phyloP scores from a whole-genome alignment of 768 basidiomycete genomes.

The Mycena kentingensis region DNA sequence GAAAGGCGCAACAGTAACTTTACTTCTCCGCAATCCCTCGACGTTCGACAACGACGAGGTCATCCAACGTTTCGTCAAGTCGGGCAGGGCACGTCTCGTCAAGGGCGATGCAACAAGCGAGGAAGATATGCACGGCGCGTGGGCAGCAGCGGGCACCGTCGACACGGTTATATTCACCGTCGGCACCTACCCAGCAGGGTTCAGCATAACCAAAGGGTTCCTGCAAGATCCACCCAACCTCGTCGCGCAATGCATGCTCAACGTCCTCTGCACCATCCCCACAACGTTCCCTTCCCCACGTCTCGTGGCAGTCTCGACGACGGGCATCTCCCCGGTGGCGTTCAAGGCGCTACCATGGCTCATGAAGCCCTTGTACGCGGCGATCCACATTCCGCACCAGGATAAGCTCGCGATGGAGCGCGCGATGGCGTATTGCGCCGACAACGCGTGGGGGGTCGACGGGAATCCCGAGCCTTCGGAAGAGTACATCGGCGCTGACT shows the following conservation, averaged over 20 bases:
- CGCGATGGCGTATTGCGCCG: conserved; percentile 47
- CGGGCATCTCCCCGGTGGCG: conserved; percentile 50
- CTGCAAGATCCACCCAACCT: conserved; percentile 55
- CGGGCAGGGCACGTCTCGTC: conserved; percentile 54
- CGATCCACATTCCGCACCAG: conserved; percentile 49
- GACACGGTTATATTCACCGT: conserved; percentile 63
- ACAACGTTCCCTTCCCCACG: conserved; percentile 38
- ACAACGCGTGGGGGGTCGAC: conserved; percentile 42
- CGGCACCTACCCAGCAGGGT: conserved; percentile 53
- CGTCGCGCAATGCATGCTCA: conserved; percentile 57
- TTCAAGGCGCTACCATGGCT: conserved; percentile 48
- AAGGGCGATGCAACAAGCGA: conserved; percentile 62
- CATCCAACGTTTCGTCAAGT: conserved; percentile 53
- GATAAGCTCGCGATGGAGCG: conserved; percentile 69
- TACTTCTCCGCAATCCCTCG: conserved; percentile 54
- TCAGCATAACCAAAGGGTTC: conserved; percentile 50
- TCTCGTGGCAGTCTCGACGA: conserved; percentile 54
- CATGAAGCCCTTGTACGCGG: conserved; percentile 50
- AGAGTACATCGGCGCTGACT: conserved; percentile 38
- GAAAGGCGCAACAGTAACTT: conserved; percentile 61
- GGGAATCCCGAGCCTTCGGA: conserved; percentile 36
- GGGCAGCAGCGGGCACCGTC: conserved; percentile 48
- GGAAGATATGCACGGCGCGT: conserved; percentile 53
- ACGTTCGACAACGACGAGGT: conserved; percentile 55
- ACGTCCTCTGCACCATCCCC: conserved; percentile 58